phyloP scores from a whole-genome alignment of 1,284 basidiomycete species.

The Tilletiopsis washingtonensis region DNA sequence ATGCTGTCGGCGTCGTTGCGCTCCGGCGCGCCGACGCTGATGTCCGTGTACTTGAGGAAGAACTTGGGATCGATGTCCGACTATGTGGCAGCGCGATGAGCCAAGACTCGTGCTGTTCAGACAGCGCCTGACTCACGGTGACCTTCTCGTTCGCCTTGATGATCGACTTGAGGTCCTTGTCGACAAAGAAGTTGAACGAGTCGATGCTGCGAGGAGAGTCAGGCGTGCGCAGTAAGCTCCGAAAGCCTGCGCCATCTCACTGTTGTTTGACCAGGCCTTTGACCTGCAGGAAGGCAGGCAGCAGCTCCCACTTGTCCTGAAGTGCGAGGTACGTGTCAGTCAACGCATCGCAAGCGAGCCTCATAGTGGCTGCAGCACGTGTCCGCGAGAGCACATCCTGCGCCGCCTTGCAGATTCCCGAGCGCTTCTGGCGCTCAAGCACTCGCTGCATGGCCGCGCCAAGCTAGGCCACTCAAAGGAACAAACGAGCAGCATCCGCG shows the following conservation, averaged over 20 bases:
- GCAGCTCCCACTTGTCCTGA: slow-evolving; percentile 44
- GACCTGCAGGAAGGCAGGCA: slow-evolving; percentile 45
- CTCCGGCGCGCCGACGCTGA: slow-evolving; percentile 67
- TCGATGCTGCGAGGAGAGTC: slow-evolving; percentile 59
- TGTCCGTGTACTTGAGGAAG: slow-evolving; percentile 94
- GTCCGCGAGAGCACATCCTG: too few species aligned
- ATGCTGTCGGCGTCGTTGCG: slow-evolving; percentile 66
- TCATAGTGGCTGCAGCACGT: too few species aligned
- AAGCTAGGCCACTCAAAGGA: neutral
- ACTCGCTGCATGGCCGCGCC: too few species aligned
- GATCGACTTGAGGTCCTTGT: slow-evolving; percentile 76
- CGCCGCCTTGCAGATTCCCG: too few species aligned
- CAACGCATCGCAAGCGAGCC: too few species aligned
- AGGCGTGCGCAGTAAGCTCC: too few species aligned
- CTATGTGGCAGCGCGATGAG: neutral
- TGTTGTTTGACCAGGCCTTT: slow-evolving; percentile 69
- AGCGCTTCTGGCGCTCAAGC: too few species aligned
- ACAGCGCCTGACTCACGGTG: too few species aligned
- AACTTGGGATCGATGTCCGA: slow-evolving; percentile 96
- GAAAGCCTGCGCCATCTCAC: too few species aligned
- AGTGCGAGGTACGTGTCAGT: neutral
- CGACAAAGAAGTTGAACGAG: slow-evolving; percentile 99
- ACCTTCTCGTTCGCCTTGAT: slow-evolving; percentile 48
- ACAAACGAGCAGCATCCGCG: neutral
- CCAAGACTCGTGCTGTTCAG: slow-evolving; percentile 54